Base-by-base conservation (phyloP, 1,284 basidiomycete species). In the Schizophyllum amplum region DNA sequence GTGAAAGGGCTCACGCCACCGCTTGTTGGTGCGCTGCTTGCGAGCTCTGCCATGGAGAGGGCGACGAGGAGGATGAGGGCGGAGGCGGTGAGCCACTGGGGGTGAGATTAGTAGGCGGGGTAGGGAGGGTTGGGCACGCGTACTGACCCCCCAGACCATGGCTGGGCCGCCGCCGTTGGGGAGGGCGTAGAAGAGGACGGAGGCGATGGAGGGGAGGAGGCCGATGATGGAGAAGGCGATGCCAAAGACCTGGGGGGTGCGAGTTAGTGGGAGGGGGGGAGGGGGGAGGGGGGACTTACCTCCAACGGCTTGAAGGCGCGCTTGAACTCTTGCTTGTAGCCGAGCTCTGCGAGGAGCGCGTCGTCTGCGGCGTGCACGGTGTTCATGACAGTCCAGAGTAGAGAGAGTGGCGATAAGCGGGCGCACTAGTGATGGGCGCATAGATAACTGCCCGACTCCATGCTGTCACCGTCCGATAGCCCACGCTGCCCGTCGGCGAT, bases 81-180 rank as follows among this genome's bases (percentile, higher is more conserved):
- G 53, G 78, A 77, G 2, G 78, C 81, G 6, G 80, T 73, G 0
- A 75, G 71, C 83, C 83, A 86, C 79, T 25, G 57, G 27, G 13
- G n/a, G 17, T n/a, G 52, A 48, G 22, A 21, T 13, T 27, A 42
- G 46, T 11, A 48, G 5, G 20, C 20, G 51, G 48, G 7, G 13
- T 5, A 48, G 15, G 5, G 49, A 46, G 23, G 20, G 27, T 15
- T 25, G 47, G 9, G 17, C 55, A 52, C 0, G 11, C 33, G 4
- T 24, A 77, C 84, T 59, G 64, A 87, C 85, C 24, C 87, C 87
- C 87, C 90, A 93, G 4, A 92, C 85, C 89, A 94, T 90, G 5
- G 85, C 80, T 1, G 83, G 78, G 0, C 86, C 83, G 1, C 89
- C 90, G 4, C 91, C 91, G 69, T 91, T 86, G 0, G 86, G 84